Percentiles rank a stretch among this genome's conserved stretches.
Evolutionary conservation across 129 eudicot species (phyloP).

Genomic region (Pittosporum tobira): DNA sequence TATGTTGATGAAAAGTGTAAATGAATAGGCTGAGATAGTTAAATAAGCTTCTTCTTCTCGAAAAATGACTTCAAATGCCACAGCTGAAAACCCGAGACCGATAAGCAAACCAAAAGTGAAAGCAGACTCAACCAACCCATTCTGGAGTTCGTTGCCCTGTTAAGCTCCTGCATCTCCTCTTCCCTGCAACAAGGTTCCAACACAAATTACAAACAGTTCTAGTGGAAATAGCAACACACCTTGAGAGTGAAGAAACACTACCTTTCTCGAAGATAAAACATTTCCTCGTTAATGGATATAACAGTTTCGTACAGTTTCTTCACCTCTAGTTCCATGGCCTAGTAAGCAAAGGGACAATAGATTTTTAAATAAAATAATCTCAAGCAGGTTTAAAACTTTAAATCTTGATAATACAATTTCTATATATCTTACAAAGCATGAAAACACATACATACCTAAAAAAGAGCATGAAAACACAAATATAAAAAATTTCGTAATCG

Average conservation of each 20-base stretch:
- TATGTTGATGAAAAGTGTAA: conserved; percentile 12
- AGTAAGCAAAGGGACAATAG: conserved; percentile 8
- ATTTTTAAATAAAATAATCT: not conserved
- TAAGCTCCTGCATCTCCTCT: conserved; percentile 81
- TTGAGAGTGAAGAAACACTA: conserved; percentile 4
- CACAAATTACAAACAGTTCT: conserved; percentile 2
- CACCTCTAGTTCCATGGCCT: conserved; percentile 79
- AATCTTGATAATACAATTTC: not conserved
- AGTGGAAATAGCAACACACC: not conserved
- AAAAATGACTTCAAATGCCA: conserved; percentile 86
- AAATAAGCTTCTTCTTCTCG: conserved; percentile 88
- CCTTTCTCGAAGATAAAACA: conserved; percentile 90
- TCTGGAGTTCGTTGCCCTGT: conserved; percentile 62
- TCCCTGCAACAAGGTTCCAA: conserved; percentile 48
- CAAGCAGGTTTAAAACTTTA: not conserved
- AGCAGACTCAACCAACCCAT: conserved; percentile 79
- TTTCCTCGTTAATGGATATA: conserved; percentile 76
- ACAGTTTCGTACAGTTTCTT: conserved; percentile 70
- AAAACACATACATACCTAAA: too few species aligned
- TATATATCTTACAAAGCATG: not conserved
- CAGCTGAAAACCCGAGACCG: conserved; percentile 71
- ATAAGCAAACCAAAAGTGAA: conserved; percentile 54
- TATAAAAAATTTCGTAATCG: not conserved
- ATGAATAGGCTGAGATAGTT: not conserved
- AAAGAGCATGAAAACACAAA: too few species aligned